phyloP scores from a whole-genome alignment of 2,329 filamentous ascomycete species.

The Neopestalotiopsis sp. region DNA sequence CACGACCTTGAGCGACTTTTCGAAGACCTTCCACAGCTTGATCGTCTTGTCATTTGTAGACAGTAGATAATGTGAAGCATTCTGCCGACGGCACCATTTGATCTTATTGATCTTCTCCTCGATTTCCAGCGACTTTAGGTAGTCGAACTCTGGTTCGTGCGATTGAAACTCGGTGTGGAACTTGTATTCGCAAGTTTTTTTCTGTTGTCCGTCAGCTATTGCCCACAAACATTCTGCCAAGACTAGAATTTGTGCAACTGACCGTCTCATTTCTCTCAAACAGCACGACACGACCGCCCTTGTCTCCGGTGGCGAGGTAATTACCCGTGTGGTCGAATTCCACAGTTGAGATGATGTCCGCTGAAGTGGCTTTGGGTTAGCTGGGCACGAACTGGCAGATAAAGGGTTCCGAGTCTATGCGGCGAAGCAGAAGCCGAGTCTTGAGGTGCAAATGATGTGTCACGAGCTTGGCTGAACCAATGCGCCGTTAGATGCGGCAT shows the following conservation, averaged over 20 bases:
- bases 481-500: slow-evolving; percentile 34
- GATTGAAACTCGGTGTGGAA: slow-evolving; percentile 99
- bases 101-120: slow-evolving; percentile 99
- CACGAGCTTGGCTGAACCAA: not conserved
- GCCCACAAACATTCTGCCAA: not conserved
- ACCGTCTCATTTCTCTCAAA: slow-evolving; percentile 97
- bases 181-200: slow-evolving; percentile 99
- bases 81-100: slow-evolving; percentile 98
- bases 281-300: slow-evolving; percentile 82
- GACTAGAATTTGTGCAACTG: slow-evolving; percentile 41
- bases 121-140: slow-evolving; percentile 98
- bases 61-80: slow-evolving; percentile 96
- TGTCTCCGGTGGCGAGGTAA: slow-evolving; percentile 89
- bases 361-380: slow-evolving; percentile 48
- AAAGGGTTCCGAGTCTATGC: too few species aligned
- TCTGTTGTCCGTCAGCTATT: slow-evolving; percentile 57
- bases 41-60: slow-evolving; percentile 99
- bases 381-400: not conserved
- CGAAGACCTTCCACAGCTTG: slow-evolving; percentile 99
- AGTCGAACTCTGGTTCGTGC: slow-evolving; percentile 99
- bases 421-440: not conserved
- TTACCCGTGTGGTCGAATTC: slow-evolving; percentile 92
- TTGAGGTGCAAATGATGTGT: slow-evolving; percentile 8
- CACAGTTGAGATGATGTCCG: slow-evolving; percentile 90
- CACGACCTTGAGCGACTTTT: slow-evolving; percentile 98